These are phyloP conservation scores for Eucalyptus polybractea DNA, from an alignment of 345 rosid genomes.

Conservation along the genomic window DNA sequence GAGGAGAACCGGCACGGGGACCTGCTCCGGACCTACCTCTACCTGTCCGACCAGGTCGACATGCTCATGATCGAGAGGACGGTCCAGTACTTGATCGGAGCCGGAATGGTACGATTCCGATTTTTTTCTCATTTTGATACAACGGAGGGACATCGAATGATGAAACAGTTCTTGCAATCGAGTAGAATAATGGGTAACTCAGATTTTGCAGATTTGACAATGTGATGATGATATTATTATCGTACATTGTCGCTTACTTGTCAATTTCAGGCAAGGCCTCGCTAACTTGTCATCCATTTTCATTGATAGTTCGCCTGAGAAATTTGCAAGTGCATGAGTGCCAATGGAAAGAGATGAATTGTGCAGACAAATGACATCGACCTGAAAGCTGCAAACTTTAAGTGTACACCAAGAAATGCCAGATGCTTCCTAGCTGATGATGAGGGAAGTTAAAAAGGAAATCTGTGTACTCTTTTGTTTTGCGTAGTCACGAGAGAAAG, in stretches of 20 bases:
- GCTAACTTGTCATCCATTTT: too few relatives aligned
- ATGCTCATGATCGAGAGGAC: slow-evolving; percentile 56
- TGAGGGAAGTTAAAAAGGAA: too few relatives aligned
- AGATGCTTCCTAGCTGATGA: too few relatives aligned
- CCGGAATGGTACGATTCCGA: slow-evolving; percentile 43
- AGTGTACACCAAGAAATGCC: too few relatives aligned
- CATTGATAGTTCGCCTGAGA: too few relatives aligned
- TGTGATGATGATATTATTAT: background rate
- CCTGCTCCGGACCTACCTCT: slow-evolving; percentile 38
- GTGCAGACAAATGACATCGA: too few relatives aligned
- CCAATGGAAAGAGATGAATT: too few relatives aligned
- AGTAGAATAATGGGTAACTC: background rate
- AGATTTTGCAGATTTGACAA: background rate
- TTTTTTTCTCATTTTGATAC: background rate
- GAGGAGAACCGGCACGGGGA: slow-evolving; percentile 82
- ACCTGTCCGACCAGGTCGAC: slow-evolving; percentile 70
- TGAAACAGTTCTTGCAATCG: background rate
- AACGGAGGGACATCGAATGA: too few relatives aligned
- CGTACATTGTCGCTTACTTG: background rate
- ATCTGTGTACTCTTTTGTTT: background rate
- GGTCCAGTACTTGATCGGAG: slow-evolving; percentile 45
- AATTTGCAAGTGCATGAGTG: too few relatives aligned
- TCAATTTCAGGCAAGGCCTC: background rate
- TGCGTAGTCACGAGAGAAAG: background rate
- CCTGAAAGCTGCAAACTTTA: too few relatives aligned